Evolutionary conservation across 140 eudicot genomes (phyloP).

Genomic region (Oenanthe javanica): DNA sequence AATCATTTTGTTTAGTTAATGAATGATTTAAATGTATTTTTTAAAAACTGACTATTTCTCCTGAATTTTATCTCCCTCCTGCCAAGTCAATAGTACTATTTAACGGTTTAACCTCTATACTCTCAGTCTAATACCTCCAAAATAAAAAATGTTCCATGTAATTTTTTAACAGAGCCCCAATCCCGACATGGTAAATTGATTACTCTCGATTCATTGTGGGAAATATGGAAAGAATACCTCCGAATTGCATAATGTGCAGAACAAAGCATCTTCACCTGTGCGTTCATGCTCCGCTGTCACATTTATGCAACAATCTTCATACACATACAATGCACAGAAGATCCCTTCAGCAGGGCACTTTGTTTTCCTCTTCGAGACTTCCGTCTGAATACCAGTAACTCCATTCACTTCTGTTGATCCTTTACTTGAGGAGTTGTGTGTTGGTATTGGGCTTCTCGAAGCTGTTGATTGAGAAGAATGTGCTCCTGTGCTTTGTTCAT

Average conservation of each 20-base stretch:
- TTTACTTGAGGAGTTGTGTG: conserved; percentile 39
- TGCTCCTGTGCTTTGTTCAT: conserved; percentile 29
- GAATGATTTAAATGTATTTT: background rate
- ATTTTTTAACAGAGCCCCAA: background rate
- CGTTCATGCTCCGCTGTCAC: conserved; percentile 43
- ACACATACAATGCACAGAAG: conserved; percentile 67
- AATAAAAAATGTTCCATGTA: background rate
- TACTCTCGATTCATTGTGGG: background rate
- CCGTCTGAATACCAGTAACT: conserved; percentile 16
- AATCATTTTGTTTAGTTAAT: background rate
- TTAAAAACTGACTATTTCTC: background rate
- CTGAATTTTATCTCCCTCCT: background rate
- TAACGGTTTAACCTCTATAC: background rate
- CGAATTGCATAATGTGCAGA: conserved; percentile 87
- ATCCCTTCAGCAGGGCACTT: conserved; percentile 43
- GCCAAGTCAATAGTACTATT: background rate
- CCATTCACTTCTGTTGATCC: conserved; percentile 33
- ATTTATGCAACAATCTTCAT: conserved; percentile 74
- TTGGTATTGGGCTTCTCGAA: conserved; percentile 37
- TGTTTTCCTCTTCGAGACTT: conserved; percentile 16
- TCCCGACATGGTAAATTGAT: background rate
- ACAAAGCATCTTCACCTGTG: conserved; percentile 75
- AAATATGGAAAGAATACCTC: conserved; percentile 42
- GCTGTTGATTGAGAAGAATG: conserved; percentile 41
- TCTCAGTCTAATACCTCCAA: background rate